A percentile compares a stretch with the other conserved stretches of the same genome.
Conservation (phyloP, 495 filamentous ascomycete species). For the Bacidia rubella region DNA sequence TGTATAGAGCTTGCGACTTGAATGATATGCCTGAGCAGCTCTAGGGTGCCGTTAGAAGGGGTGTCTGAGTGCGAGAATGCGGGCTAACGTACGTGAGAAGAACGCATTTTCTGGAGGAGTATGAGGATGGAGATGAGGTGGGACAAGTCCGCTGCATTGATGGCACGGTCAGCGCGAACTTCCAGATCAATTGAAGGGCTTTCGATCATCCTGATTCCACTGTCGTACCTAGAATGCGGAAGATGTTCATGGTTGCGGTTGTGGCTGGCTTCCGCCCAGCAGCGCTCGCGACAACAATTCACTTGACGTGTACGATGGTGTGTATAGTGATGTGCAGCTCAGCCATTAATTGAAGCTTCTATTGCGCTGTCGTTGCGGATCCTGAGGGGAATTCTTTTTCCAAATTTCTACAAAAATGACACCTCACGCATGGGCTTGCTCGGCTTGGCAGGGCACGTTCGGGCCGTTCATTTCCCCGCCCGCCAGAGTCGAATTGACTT, state of each 20-base stretch:
- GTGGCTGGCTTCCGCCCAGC: constrained; percentile 3
- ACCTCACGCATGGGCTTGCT: background rate
- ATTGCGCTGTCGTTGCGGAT: background rate
- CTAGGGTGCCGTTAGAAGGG: constrained; percentile 32
- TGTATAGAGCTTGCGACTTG: constrained; percentile 89
- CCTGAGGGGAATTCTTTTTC: background rate
- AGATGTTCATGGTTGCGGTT: constrained; percentile 64
- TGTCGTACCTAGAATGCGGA: constrained; percentile 61
- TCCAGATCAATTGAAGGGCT: background rate
- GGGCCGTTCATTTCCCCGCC: background rate
- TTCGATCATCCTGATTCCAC: background rate
- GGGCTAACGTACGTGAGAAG: constrained; percentile 51
- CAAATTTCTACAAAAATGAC: background rate
- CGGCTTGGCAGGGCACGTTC: background rate
- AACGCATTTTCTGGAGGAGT: constrained; percentile 87
- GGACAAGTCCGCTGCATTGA: constrained; percentile 69
- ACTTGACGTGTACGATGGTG: background rate
- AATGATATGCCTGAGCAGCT: constrained; percentile 95
- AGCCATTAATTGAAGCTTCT: background rate
- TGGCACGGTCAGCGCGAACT: constrained; percentile 2
- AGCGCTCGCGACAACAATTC: background rate
- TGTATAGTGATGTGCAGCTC: background rate
- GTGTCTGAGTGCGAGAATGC: background rate
- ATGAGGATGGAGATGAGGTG: constrained; percentile 91
- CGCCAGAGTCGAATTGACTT: too few relatives aligned